Evolutionary conservation across 1,284 basidiomycete species (phyloP), one percentile per base, ranked within the genome.

Genomic region (Trichosporon sp.): DNA sequence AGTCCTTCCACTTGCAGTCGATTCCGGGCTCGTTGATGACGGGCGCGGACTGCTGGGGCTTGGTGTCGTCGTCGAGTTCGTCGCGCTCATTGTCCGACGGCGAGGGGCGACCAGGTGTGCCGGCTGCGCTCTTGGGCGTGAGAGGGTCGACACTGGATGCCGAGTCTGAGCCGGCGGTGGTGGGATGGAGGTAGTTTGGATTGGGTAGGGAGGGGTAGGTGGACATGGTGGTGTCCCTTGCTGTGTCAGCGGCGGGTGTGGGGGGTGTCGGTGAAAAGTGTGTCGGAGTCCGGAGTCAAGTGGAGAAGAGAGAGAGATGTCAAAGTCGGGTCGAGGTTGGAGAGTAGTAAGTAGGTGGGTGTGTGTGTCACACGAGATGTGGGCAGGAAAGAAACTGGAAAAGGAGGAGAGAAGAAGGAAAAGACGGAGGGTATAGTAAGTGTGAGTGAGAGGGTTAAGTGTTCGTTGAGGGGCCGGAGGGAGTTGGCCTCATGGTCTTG

Each of bases 1-100:
- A 83, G 51, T 74, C 75, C 61, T 73, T 75, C 81, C 81, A 83
- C 74, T 79, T 81, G 72, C 81, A 83, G 35, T 71, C 64, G 59
- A 83, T 78, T 11, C 68, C 59, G 11, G 76, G 74, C 32, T 78
- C 78, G 21, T 43, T 51, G 21, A 37, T 43, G 32, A 16, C 38
- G 10, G 66, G 66, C 11, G 21, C 10, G 12, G n/a, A 4, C 26
- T 48, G 16, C 21, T n/a, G 40, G 35, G 40, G 48, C 48, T 65
- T 14, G 56, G 63, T 68, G n/a, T 73, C 65, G 6, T 66, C 70
- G 68, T 70, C 65, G 68, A 69, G 67, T 38, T 73, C 72, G 43
- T 73, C 68, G 51, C 56, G 51, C 37, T 70, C 68, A 21, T 38
- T 38, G n/a, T 71, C 48, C 21, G 68, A 66, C 10, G 69, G 69